Conservation (phyloP, 192 early-diverging fungal genomes). For the Coemansia aciculifera region DNA sequence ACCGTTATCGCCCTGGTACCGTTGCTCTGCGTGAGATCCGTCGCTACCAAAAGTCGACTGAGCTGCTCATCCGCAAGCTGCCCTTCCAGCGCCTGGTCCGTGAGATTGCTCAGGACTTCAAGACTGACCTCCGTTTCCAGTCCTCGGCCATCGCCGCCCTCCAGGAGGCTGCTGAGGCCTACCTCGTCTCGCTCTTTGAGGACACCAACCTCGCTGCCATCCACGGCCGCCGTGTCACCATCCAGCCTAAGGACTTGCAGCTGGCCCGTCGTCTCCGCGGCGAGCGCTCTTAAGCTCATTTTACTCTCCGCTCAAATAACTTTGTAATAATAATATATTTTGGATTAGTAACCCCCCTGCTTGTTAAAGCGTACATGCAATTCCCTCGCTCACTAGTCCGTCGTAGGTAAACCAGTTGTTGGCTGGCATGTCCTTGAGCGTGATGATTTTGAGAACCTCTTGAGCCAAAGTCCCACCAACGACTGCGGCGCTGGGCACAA, state of each 20-base stretch:
- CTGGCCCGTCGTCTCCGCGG: constrained; percentile 94
- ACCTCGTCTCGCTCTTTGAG: constrained; percentile 88
- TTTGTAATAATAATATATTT: constrained; percentile 5
- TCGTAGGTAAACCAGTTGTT: constrained; percentile 80
- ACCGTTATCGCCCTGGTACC: constrained; percentile 86
- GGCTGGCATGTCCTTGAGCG: constrained; percentile 78
- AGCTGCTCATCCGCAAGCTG: constrained; percentile 90
- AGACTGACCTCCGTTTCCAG: constrained; percentile 99
- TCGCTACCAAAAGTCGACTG: constrained; percentile 95
- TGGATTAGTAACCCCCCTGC: background rate
- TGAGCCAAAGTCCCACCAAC: constrained; percentile 88
- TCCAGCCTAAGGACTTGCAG: constrained; percentile 99
- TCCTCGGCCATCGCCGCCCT: constrained; percentile 98
- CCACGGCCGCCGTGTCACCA: constrained; percentile 99
- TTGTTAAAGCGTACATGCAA: constrained; percentile 23
- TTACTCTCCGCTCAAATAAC: background rate
- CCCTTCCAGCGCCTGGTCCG: constrained; percentile 96
- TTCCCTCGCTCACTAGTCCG: constrained; percentile 59
- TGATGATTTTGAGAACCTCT: constrained; percentile 85
- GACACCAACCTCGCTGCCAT: constrained; percentile 99
- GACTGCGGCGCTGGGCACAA: constrained; percentile 79
- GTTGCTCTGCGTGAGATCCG: constrained; percentile 91
- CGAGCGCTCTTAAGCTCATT: constrained; percentile 70
- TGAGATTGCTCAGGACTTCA: constrained; percentile 99
- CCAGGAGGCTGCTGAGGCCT: constrained; percentile 97